Evolutionary conservation across 495 filamentous ascomycete species (phyloP), one percentile per base, ranked within the genome.

Genomic region (Trichoderma erinaceum): DNA sequence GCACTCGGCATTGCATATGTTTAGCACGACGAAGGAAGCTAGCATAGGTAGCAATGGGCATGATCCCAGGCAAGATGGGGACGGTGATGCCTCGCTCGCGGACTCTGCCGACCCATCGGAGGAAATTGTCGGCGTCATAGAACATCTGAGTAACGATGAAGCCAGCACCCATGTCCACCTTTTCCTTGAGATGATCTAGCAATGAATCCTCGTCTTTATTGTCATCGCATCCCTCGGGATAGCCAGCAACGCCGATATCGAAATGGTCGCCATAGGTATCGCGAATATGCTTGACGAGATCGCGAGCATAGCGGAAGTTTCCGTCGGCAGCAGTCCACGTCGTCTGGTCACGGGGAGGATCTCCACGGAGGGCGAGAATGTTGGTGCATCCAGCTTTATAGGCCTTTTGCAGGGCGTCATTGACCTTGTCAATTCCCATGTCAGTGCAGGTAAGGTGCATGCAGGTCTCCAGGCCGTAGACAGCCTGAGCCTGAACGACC

Each of bases 401-500:
- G 8, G 95, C 95, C 71, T 89, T 88, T 73, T 87, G 86, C 61
- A 99, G 84, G 2, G 95, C 96, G 35, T 90, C 85, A 72, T 98
- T 92, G 69, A 99, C 89, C 78, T 92, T 97, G 32, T 91, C 90
- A 73, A 85, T 84, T 12, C 89, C 92, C 96, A 99, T 99, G 75
- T 97, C 96, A 52, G 96, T 99, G 78, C 96, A 99, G 2, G 96
- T 99, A 71, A 99, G 80, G 74, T 99, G 96, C 96, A 99, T 99
- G 79, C 93, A 97, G 10, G 96, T 98, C 81, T 99, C 96, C 56
- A 99, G 82, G 10, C 96, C 96, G 74, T 96, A 94, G 50, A 92
- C 91, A n/a, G 93, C 90, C 78, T 99, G 96, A 56, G 96, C 95
- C 67, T 96, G 92, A 64, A 90, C 88, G 67, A 99, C 94, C 96